Evolutionary conservation across 2,329 filamentous ascomycete species (phyloP).

Genomic region (Xylaria sp.): DNA sequence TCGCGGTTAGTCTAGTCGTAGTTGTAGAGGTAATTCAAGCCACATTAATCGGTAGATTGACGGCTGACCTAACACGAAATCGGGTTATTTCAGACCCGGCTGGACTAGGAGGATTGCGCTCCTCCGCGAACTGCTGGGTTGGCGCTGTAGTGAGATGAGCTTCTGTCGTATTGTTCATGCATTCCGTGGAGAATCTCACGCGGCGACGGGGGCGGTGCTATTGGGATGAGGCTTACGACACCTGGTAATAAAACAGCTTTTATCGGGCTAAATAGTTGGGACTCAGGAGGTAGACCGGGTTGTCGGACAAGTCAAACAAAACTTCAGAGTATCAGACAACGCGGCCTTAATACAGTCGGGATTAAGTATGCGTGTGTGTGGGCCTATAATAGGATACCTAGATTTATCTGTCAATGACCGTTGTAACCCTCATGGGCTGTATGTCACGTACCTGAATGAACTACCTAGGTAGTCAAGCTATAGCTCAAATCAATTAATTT

Average conservation of each 20-base stretch:
- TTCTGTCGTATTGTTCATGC: constrained; percentile 2
- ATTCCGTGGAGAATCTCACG: constrained; percentile 15
- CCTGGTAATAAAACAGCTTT: constrained; percentile 12
- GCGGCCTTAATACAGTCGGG: too few species aligned
- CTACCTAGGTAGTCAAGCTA: neutral
- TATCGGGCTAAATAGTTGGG: neutral
- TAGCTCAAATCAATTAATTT: neutral
- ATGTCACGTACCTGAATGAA: too few species aligned
- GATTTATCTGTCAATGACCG: too few species aligned
- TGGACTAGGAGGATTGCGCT: neutral
- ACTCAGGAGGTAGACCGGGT: too few species aligned
- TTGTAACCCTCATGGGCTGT: too few species aligned
- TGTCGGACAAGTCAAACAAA: neutral
- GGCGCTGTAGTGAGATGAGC: constrained; percentile 5
- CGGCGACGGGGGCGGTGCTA: constrained; percentile 4
- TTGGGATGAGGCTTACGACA: constrained; percentile 26
- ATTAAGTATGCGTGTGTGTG: neutral
- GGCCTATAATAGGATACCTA: neutral
- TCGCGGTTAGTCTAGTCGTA: too few species aligned
- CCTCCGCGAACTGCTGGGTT: constrained; percentile 13
- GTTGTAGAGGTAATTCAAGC: constrained; percentile 9
- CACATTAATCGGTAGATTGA: too few species aligned
- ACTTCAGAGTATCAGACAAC: neutral
- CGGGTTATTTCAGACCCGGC: constrained; percentile 9
- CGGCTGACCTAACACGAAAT: constrained; percentile 13